Evolutionary conservation across 192 early-diverging fungal species (phyloP).

Genomic region (Coemansia sp.): DNA sequence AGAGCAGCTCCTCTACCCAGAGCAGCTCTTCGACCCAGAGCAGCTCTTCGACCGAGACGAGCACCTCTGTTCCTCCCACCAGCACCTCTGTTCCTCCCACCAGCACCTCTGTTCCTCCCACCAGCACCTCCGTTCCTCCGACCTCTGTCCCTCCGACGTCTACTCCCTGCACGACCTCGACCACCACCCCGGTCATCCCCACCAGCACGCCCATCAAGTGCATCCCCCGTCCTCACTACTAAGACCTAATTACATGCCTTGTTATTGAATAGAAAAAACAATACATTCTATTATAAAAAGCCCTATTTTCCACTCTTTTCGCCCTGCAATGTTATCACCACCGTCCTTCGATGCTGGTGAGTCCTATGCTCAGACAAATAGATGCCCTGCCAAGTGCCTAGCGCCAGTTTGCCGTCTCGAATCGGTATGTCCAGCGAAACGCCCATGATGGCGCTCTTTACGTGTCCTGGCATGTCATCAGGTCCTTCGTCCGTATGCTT

Average conservation of each 20-base stretch:
- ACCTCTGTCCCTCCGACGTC: constrained; percentile 8
- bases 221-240: constrained; percentile 23
- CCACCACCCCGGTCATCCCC: constrained; percentile 6
- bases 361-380: constrained; percentile 75
- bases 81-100: neutral
- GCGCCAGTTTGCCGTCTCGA: constrained; percentile 68
- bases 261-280: neutral
- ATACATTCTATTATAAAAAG: constrained; percentile 1
- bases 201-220: constrained; percentile 27
- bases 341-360: constrained; percentile 57
- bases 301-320: constrained; percentile 48
- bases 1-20: neutral
- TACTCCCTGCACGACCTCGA: neutral
- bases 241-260: neutral
- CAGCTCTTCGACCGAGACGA: neutral
- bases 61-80: neutral
- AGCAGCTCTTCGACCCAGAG: neutral
- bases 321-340: constrained; percentile 78
- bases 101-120: neutral
- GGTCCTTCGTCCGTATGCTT: constrained; percentile 83
- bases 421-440: constrained; percentile 86
- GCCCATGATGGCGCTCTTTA: constrained; percentile 82
- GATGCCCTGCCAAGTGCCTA: constrained; percentile 87
- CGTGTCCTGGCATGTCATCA: constrained; percentile 91
- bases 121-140: neutral